Base-by-base conservation (phyloP, 2,329 filamentous ascomycete species). In the Parafenestella ontariensis region DNA sequence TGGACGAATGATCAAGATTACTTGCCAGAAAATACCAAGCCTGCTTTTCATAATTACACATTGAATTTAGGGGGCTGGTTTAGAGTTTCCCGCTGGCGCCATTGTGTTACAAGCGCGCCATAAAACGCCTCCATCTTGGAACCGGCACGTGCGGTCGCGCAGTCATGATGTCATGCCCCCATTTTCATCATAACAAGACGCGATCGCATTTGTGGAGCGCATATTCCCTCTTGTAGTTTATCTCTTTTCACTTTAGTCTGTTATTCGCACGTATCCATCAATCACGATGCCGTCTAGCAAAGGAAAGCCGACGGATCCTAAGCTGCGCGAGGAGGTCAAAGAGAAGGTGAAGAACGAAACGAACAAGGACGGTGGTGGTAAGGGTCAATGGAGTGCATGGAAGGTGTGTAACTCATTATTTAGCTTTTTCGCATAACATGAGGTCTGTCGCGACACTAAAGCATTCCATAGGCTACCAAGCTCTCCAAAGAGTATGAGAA, bases 311-410 rank as follows among this genome's bases (percentile, higher is more conserved):
- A 79, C 78, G 5, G 77, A 80, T 59, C 76, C 77, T 1, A 76
- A 80, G 56, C 59, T 80, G 39, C 73, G 76, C 45, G 77, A 80
- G 64, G 69, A 79, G 61, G 75, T 79, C 24, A 80, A 78, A 62
- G 73, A 80, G 59, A 76, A 80, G 13, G 70, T 80, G n/a, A 79
- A 80, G 62, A 69, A 75, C 45, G 71, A 79, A 54, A 66, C 76
- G 5, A 80, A 81, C 50, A 79, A 80, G 56, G 76, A 79, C 59
- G 78, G 78, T 10, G 59, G 73, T 28, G 78, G 78, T n/a, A 79
- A 80, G 59, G 78, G 78, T 3, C 71, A 79, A 61, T 78, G 77
- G 78, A 76, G 76, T 46, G 78, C 78, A 39, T 81, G 79, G 79
- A 81, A 80, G 72, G 78, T 76, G 37, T 13, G 65, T 55, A 21